Evolutionary conservation across 202 grass and related monocot species (phyloP).

Genomic region (Zoysia matrella): DNA sequence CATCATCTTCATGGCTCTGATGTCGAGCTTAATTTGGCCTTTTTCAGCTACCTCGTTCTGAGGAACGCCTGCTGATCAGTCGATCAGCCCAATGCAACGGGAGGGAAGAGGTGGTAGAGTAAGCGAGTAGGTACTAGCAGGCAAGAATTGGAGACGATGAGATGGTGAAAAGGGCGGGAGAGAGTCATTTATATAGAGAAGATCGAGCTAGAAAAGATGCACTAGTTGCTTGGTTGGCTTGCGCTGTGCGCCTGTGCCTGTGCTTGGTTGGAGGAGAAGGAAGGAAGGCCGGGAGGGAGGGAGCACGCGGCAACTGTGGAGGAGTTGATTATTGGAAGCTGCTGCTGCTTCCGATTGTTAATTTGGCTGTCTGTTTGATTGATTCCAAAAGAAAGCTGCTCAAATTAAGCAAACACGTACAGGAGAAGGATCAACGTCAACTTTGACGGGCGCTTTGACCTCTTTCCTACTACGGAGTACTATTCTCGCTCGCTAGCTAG

Average conservation of each 20-base stretch:
- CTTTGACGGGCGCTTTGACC: slow-evolving; percentile 3
- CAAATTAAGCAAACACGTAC: too few relatives aligned
- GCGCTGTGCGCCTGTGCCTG: not conserved
- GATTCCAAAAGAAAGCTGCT: slow-evolving; percentile 32
- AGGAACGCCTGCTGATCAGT: not conserved
- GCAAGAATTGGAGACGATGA: not conserved
- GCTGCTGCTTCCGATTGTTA: too few relatives aligned
- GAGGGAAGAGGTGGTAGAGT: too few relatives aligned
- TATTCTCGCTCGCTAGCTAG: too few relatives aligned
- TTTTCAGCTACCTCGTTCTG: too few relatives aligned
- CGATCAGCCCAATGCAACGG: too few relatives aligned
- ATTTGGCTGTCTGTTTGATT: not conserved
- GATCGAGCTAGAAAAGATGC: too few relatives aligned
- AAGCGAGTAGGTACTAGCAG: not conserved
- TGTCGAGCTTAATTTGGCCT: too few relatives aligned
- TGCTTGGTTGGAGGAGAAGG: not conserved
- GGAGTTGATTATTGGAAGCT: slow-evolving; percentile 45
- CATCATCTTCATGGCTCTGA: not conserved
- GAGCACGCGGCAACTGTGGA: not conserved
- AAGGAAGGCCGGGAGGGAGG: too few relatives aligned
- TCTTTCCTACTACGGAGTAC: too few relatives aligned
- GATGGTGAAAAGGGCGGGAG: slow-evolving; percentile 52
- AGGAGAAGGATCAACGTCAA: slow-evolving; percentile 20
- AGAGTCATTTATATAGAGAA: not conserved
- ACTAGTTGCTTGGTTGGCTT: not conserved